These are phyloP conservation scores for Raddia guianensis DNA, from an alignment of 176 grass and related monocot species.

Conservation along the genomic window DNA sequence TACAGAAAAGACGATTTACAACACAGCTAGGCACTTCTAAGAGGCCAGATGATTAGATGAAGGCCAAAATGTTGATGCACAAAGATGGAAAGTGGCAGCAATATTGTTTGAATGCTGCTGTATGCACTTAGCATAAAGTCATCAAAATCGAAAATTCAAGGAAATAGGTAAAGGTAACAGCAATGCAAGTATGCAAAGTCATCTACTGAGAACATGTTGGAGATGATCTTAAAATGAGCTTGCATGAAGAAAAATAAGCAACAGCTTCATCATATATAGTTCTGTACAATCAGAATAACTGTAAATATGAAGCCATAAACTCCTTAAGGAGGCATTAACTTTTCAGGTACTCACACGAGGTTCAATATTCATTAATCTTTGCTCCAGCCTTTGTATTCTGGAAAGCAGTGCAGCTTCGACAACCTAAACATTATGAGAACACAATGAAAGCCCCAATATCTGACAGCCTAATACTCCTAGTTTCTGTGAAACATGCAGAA, in stretches of 20 bases:
- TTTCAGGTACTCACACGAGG: conserved; percentile 82
- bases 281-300: conserved; percentile 15
- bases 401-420: conserved; percentile 95
- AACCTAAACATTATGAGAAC: conserved; percentile 57
- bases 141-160: conserved; percentile 3
- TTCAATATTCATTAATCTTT: conserved; percentile 83
- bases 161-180: conserved; percentile 13
- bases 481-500: conserved; percentile 2
- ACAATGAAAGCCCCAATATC: conserved; percentile 17
- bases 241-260: background rate
- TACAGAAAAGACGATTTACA: background rate
- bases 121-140: conserved; percentile 13
- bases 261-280: background rate
- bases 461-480: background rate
- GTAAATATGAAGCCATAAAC: conserved; percentile 22
- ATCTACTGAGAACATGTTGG: background rate
- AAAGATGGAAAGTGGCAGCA: conserved; percentile 15
- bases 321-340: conserved; percentile 7
- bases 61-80: background rate
- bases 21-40: conserved; percentile 20
- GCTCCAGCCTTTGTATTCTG: conserved; percentile 88
- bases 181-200: background rate
- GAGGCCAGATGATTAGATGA: background rate
- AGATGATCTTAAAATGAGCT: conserved; percentile 5
- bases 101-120: background rate